Evolutionary conservation across 257 asterid species (phyloP), one percentile per base, ranked within the genome.

Genomic region (Haberlea rhodopensis): DNA sequence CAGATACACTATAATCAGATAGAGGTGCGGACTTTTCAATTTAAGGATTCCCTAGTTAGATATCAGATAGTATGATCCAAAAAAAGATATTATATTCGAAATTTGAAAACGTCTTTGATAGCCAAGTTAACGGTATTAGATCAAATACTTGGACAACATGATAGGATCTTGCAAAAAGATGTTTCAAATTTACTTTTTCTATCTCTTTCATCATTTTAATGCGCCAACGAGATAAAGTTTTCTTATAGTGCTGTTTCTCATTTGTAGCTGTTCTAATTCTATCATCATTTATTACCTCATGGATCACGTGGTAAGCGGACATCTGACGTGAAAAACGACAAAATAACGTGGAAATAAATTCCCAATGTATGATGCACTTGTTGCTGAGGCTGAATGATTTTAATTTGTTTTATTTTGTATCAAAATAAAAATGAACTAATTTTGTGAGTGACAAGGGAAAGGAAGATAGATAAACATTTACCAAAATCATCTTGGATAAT

Each of bases 121-220:
- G n/a, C n/a, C 21, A 20, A n/a, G 18, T 54, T 27, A 48, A 31
- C 2, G 32, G n/a, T 16, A 32, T 24, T 43, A 20, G 59, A 67
- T 11, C 24, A 56, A 45, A 57, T 48, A 23, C 31, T 31, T 46
- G 25, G 20, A 31, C 32, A 54, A 8, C 67, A 21, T 48, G 62
- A 19, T 65, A 34, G 23, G 23, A 66, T 65, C 60, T 37, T 65
- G 61, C 62, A 29, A 29, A 43, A 64, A 19, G 49, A 52, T 70
- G 29, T 58, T 8, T 46, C 26, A n/a, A 59, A 69, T 64, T 65
- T 70, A 22, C 52, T 3, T 58, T 24, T 28, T 51, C 18, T 25
- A 51, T 3, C 25, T 54, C n/a, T 55, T 62, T 70, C 26, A 52
- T 9, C 63, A 66, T 54, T 55, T 16, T 16, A 16, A 27, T 55